These are phyloP conservation scores for Pinus tabuliformis DNA, from an alignment of 75 land plant species.

Conservation along the genomic window DNA sequence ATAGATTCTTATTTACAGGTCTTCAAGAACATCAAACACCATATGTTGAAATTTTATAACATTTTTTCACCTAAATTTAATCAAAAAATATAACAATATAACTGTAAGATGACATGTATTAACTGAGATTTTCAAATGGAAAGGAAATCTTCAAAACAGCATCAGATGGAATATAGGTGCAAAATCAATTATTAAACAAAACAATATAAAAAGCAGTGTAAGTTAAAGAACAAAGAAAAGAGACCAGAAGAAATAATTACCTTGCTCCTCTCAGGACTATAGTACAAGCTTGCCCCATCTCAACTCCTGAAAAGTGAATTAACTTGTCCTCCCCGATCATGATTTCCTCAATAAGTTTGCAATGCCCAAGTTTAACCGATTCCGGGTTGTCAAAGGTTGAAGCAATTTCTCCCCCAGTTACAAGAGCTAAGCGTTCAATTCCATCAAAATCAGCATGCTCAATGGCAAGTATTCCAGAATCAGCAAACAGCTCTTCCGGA, in stretches of 20 bases:
- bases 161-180: background rate
- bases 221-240: background rate
- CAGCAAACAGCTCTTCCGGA: constrained; percentile 98
- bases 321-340: constrained; percentile 99
- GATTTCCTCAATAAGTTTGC: constrained; percentile 97
- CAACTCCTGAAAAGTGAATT: constrained; percentile 97
- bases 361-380: constrained; percentile 92
- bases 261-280: constrained; percentile 96
- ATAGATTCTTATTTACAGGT: too few species aligned
- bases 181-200: background rate
- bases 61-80: too few species aligned
- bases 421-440: constrained; percentile 90
- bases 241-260: constrained; percentile 21
- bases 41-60: too few species aligned
- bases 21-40: too few species aligned
- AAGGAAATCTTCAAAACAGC: background rate
- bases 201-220: background rate
- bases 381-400: constrained; percentile 97
- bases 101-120: background rate
- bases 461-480: constrained; percentile 96
- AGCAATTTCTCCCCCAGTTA: constrained; percentile 98
- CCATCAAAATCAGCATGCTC: constrained; percentile 99
- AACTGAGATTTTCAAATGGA: background rate
- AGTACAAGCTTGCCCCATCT: constrained; percentile 96
- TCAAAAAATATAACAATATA: too few species aligned